Evolutionary conservation across 345 rosid genomes (phyloP).

Genomic region (Limnanthes douglasii): DNA sequence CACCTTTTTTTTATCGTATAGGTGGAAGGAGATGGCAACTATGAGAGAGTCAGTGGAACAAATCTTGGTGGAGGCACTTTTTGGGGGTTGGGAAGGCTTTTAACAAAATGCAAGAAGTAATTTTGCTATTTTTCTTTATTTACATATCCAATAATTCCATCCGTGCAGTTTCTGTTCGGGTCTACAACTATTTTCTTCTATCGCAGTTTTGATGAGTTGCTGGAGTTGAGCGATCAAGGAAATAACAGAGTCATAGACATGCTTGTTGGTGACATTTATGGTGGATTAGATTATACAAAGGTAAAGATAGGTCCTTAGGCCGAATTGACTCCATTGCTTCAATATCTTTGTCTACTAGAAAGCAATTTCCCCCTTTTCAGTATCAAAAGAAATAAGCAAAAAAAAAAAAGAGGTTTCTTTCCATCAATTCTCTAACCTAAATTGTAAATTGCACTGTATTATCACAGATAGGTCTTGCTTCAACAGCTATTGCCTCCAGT

Average conservation of each 20-base stretch:
- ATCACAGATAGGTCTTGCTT: slow-evolving; percentile 57
- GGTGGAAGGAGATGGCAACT: slow-evolving; percentile 81
- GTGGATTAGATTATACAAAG: slow-evolving; percentile 64
- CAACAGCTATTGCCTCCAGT: slow-evolving; percentile 76
- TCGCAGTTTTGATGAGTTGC: slow-evolving; percentile 58
- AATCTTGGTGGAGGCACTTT: slow-evolving; percentile 88
- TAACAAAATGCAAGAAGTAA: slow-evolving; percentile 73
- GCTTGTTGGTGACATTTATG: slow-evolving; percentile 94
- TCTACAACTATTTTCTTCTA: slow-evolving; percentile 6
- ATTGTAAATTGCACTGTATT: neutral
- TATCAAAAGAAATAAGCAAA: too few relatives aligned
- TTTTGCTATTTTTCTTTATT: slow-evolving; percentile 5
- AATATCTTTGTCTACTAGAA: neutral
- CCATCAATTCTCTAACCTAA: too few relatives aligned
- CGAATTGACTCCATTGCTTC: neutral
- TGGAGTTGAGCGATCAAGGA: slow-evolving; percentile 62
- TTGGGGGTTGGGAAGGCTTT: slow-evolving; percentile 73
- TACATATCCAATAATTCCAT: neutral
- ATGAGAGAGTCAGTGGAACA: slow-evolving; percentile 79
- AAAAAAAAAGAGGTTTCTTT: too few relatives aligned
- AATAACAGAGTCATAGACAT: slow-evolving; percentile 74
- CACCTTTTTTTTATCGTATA: slow-evolving; percentile 12
- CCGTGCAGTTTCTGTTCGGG: slow-evolving; percentile 1
- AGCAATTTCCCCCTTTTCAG: too few relatives aligned
- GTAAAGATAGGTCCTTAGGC: slow-evolving; percentile 14